Evolutionary conservation across 495 filamentous ascomycete species (phyloP).

Genomic region (Neurospora sp.): DNA sequence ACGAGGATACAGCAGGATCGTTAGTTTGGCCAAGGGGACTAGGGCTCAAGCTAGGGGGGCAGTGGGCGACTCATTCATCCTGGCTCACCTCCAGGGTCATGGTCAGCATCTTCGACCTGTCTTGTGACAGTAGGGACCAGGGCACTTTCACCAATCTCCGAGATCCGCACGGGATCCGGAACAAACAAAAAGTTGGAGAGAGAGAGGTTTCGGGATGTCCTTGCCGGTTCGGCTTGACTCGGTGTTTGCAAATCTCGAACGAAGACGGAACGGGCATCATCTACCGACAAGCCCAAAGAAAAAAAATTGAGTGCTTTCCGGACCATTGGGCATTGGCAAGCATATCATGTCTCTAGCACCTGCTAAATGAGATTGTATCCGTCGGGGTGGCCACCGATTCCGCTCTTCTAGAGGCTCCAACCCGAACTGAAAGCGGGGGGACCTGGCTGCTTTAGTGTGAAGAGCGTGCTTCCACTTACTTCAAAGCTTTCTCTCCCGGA

Average conservation of each 20-base stretch:
- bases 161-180: background rate
- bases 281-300: background rate
- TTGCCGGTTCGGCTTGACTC: background rate
- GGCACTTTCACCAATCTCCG: background rate
- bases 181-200: background rate
- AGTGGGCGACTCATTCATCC: background rate
- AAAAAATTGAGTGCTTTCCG: background rate
- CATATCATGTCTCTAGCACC: background rate
- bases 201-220: background rate
- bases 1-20: background rate
- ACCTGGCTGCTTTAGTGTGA: background rate
- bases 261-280: background rate
- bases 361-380: background rate
- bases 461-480: background rate
- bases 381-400: background rate
- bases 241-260: background rate
- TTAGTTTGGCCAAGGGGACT: background rate
- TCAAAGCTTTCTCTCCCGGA: background rate
- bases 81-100: background rate
- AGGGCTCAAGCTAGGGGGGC: background rate
- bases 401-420: background rate
- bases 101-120: background rate
- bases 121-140: background rate
- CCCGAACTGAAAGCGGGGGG: background rate
- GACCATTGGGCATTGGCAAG: background rate